These are phyloP conservation scores for Dothideomycetidae sp. DNA, from an alignment of 2,329 filamentous ascomycete genomes.

Conservation along the genomic window DNA sequence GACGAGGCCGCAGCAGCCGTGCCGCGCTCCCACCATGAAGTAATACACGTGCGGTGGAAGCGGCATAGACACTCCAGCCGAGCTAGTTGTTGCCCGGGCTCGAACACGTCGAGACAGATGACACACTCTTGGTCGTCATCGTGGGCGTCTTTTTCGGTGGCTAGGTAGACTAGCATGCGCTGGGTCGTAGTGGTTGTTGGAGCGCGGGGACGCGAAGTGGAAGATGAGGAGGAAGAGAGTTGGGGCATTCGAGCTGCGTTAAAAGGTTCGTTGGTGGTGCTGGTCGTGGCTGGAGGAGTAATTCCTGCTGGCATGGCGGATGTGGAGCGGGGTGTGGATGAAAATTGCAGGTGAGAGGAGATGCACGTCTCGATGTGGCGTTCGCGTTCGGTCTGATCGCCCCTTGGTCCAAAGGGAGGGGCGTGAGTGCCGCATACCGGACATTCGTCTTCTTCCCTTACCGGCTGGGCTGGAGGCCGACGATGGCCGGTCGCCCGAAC, in stretches of 20 bases:
- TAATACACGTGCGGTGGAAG: slow-evolving; percentile 47
- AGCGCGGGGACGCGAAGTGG: slow-evolving; percentile 4
- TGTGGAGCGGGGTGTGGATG: slow-evolving; percentile 6
- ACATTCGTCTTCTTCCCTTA: slow-evolving; percentile 60
- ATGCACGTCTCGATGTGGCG: slow-evolving; percentile 19
- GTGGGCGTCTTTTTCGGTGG: slow-evolving; percentile 50
- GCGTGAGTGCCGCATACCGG: slow-evolving; percentile 57
- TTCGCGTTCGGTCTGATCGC: slow-evolving; percentile 9
- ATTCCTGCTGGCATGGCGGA: slow-evolving; percentile 7
- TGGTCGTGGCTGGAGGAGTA: neutral
- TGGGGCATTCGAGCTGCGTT: slow-evolving; percentile 7
- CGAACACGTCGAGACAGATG: slow-evolving; percentile 52
- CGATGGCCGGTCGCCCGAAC: slow-evolving; percentile 4
- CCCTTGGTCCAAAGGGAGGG: slow-evolving; percentile 34
- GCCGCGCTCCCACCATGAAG: slow-evolving; percentile 41
- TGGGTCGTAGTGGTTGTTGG: slow-evolving; percentile 18
- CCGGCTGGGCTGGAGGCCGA: slow-evolving; percentile 15
- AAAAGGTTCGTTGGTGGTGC: slow-evolving; percentile 1
- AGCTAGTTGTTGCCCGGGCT: slow-evolving; percentile 43
- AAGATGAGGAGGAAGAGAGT: slow-evolving; percentile 2
- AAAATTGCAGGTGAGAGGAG: slow-evolving; percentile 11
- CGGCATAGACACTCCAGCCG: slow-evolving; percentile 50
- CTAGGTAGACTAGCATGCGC: slow-evolving; percentile 39
- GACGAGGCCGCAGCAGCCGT: too few relatives aligned
- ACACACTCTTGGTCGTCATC: slow-evolving; percentile 46